phyloP scores from a whole-genome alignment of 2,329 filamentous ascomycete genomes.

The Didymella arachidicola region DNA sequence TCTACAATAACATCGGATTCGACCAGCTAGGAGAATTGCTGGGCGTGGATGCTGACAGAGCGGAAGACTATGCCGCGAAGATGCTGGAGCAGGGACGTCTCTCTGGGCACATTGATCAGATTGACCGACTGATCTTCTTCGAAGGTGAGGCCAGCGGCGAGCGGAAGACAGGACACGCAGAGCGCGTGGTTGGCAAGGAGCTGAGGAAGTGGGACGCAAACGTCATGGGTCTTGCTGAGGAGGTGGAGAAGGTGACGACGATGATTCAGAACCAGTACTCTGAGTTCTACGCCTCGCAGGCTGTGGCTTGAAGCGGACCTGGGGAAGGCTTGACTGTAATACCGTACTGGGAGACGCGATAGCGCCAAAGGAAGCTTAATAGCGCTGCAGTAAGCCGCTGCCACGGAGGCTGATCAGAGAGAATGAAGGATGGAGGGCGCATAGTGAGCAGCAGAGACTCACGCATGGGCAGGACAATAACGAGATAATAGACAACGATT shows the following conservation, averaged over 20 bases:
- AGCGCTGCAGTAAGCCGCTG: neutral
- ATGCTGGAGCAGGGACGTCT: slow-evolving; percentile 97
- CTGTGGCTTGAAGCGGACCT: slow-evolving; percentile 38
- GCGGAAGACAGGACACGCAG: slow-evolving; percentile 70
- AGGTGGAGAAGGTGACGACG: slow-evolving; percentile 86
- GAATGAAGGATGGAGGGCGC: neutral
- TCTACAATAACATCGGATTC: slow-evolving; percentile 61
- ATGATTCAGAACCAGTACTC: slow-evolving; percentile 83
- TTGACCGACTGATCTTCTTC: slow-evolving; percentile 87
- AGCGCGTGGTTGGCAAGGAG: slow-evolving; percentile 68
- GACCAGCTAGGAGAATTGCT: slow-evolving; percentile 79
- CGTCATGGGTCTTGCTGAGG: slow-evolving; percentile 84
- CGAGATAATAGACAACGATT: neutral
- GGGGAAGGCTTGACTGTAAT: neutral
- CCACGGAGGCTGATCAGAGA: neutral
- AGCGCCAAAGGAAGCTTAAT: neutral
- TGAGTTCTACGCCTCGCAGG: slow-evolving; percentile 56
- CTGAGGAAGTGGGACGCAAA: slow-evolving; percentile 89
- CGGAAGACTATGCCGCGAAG: slow-evolving; percentile 87
- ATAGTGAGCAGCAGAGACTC: neutral
- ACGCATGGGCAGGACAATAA: neutral
- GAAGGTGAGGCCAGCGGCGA: slow-evolving; percentile 76
- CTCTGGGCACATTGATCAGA: slow-evolving; percentile 90
- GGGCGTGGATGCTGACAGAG: slow-evolving; percentile 78
- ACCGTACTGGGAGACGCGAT: neutral